Conservation (phyloP, 108 stramenopile species). For the Nannochloropsis salina region DNA sequence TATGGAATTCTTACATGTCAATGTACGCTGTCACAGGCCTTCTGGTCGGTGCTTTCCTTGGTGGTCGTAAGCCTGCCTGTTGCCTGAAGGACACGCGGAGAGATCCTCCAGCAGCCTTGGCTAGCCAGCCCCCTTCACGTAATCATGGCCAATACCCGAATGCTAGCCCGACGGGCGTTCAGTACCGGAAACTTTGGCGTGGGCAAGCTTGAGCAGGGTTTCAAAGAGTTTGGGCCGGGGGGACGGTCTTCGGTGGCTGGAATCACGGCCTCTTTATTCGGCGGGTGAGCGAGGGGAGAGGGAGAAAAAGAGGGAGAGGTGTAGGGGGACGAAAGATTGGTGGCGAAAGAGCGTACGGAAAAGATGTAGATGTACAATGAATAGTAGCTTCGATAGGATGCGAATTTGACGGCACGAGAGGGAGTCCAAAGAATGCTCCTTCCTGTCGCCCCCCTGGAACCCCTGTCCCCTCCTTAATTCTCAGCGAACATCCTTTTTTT, state of each 20-base stretch:
- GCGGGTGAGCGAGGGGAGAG: not conserved
- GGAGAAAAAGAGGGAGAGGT: not conserved
- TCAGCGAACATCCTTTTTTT: not conserved
- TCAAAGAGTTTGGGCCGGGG: not conserved
- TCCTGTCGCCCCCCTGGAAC: not conserved
- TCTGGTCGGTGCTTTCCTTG: too few species aligned
- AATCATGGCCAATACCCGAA: conserved; percentile 9
- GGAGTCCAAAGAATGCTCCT: not conserved
- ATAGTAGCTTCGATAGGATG: not conserved
- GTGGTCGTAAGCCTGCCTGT: too few species aligned
- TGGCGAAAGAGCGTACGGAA: not conserved
- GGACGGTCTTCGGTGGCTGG: not conserved
- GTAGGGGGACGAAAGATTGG: not conserved
- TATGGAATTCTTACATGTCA: too few species aligned
- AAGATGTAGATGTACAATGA: not conserved
- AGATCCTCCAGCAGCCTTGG: too few species aligned
- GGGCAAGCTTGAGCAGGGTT: not conserved
- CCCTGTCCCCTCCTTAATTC: not conserved
- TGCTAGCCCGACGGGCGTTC: not conserved
- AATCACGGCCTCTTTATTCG: conserved; percentile 8
- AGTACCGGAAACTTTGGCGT: not conserved
- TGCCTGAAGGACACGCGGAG: too few species aligned
- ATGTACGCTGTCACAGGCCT: too few species aligned
- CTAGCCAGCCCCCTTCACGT: too few species aligned
- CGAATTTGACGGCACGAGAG: not conserved